Evolutionary conservation across 2,329 filamentous ascomycete genomes (phyloP).

Genomic region (Epichloe festucae): DNA sequence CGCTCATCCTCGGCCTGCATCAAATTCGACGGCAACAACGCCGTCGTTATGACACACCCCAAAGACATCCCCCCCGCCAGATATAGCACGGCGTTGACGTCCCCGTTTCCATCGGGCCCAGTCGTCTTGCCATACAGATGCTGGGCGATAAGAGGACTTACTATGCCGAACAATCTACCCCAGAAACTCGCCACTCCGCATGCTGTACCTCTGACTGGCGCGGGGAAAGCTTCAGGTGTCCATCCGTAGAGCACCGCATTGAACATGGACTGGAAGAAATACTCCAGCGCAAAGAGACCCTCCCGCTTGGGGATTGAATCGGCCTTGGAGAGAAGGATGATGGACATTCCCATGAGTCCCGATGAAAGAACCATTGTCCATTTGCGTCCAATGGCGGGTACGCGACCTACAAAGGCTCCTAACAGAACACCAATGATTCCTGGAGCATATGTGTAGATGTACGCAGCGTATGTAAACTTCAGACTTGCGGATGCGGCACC

Average conservation of each 20-base stretch:
- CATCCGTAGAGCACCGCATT: constrained; percentile 27
- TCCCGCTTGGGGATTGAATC: constrained; percentile 24
- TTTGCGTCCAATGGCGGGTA: constrained; percentile 26
- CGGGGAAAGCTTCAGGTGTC: constrained; percentile 46
- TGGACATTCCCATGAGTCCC: constrained; percentile 30
- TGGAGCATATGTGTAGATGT: constrained; percentile 40
- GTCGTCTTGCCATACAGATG: constrained; percentile 21
- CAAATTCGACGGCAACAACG: constrained; percentile 29
- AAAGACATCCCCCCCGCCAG: constrained; percentile 41
- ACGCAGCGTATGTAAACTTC: constrained; percentile 34
- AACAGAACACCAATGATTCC: constrained; percentile 37
- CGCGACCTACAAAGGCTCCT: constrained; percentile 27
- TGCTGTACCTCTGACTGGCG: constrained; percentile 40
- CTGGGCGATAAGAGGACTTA: constrained; percentile 42
- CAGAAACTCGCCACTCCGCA: constrained; percentile 45
- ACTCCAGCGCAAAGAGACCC: constrained; percentile 29
- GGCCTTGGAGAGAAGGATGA: constrained; percentile 31
- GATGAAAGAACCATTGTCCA: constrained; percentile 32
- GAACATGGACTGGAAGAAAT: constrained; percentile 30
- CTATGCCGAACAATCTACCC: constrained; percentile 44
- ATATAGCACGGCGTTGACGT: constrained; percentile 39
- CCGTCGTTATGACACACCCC: constrained; percentile 37
- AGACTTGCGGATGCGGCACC: constrained; percentile 29
- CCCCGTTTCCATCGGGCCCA: constrained; percentile 15
- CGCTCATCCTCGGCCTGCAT: constrained; percentile 22